These are phyloP conservation scores for Diatrype stigma DNA, from an alignment of 2,329 filamentous ascomycete species.

Conservation along the genomic window DNA sequence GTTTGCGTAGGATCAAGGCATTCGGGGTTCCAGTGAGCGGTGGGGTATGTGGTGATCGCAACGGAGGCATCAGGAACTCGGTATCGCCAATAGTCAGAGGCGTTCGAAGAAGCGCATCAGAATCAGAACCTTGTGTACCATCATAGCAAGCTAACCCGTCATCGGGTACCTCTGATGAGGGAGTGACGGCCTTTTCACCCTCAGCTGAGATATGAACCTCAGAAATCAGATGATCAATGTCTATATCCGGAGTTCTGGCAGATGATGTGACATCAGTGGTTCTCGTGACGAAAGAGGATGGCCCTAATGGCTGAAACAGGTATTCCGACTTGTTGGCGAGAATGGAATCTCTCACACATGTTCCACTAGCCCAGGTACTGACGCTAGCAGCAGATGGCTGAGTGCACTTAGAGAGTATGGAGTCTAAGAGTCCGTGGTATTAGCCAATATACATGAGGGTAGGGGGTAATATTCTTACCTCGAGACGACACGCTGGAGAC, in stretches of 20 bases:
- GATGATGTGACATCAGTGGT: conserved; percentile 34
- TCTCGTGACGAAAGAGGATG: conserved; percentile 39
- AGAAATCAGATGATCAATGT: conserved; percentile 30
- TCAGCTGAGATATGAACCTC: conserved; percentile 35
- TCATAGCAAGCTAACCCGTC: conserved; percentile 20
- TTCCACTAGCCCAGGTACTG: conserved; percentile 27
- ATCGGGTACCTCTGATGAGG: conserved; percentile 25
- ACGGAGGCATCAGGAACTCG: conserved; percentile 14
- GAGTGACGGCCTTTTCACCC: conserved; percentile 20
- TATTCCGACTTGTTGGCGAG: conserved; percentile 26
- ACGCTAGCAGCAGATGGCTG: conserved; percentile 29
- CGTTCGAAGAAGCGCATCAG: conserved; percentile 4
- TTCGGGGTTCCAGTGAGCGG: conserved; percentile 12
- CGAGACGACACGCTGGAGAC: conserved; percentile 29
- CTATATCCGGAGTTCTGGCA: conserved; percentile 27
- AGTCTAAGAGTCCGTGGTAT: conserved; percentile 29
- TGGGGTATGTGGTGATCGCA: conserved; percentile 19
- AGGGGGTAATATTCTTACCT: conserved; percentile 22
- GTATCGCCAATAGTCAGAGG: conserved; percentile 18
- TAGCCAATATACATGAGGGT: conserved; percentile 8
- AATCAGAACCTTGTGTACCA: conserved; percentile 2
- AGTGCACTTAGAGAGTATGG: conserved; percentile 42
- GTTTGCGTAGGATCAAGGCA: conserved; percentile 18
- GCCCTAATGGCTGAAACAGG: conserved; percentile 36
- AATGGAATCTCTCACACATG: conserved; percentile 25